phyloP scores from a whole-genome alignment of 1,284 basidiomycete genomes.

The Ustilago lituana region DNA sequence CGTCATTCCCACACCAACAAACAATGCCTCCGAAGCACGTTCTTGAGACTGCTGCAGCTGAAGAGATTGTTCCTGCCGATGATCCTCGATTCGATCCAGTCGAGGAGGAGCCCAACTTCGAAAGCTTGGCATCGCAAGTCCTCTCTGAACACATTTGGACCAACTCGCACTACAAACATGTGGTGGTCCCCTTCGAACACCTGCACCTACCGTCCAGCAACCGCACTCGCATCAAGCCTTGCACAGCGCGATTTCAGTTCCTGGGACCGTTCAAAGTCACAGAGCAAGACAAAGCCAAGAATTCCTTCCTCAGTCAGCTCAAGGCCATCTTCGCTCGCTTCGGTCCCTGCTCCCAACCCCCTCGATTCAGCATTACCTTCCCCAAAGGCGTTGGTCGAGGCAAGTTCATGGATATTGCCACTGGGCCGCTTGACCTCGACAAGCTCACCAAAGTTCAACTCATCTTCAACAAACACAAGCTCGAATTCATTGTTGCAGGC shows the following conservation, averaged over 20 bases:
- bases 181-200: conserved; percentile 1
- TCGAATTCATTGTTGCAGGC: not conserved
- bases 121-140: no score
- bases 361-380: conserved; percentile 3
- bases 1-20: no score
- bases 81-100: no score
- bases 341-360: no score
- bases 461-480: no score
- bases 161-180: not conserved
- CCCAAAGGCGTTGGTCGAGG: conserved; percentile 1
- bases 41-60: no score
- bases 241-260: not conserved
- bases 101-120: no score
- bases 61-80: no score
- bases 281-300: not conserved
- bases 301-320: not conserved
- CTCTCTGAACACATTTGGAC: conserved; percentile 7
- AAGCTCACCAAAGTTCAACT: not conserved
- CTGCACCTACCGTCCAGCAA: conserved; percentile 1
- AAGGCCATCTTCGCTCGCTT: not conserved
- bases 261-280: not conserved
- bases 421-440: not conserved
- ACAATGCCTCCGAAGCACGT: no score
- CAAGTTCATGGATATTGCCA: conserved; percentile 5
- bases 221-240: not conserved